Conservation (phyloP, 108 stramenopile species). For the Nitzschia inconspicua region DNA sequence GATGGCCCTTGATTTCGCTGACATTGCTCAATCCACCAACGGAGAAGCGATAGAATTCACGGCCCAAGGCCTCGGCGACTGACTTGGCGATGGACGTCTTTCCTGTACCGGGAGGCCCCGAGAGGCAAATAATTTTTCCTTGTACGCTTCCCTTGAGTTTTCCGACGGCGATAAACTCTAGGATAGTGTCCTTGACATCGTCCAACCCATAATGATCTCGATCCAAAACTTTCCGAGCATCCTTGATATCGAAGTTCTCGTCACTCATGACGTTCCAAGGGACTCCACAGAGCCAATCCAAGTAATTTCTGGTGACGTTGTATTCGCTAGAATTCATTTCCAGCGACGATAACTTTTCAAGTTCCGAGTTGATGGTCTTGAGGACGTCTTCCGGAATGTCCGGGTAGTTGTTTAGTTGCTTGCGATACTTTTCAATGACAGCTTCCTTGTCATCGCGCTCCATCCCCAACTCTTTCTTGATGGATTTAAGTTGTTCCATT, state of each 20-base stretch:
- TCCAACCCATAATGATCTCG: conserved; percentile 96
- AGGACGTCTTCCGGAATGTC: conserved; percentile 70
- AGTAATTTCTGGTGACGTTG: conserved; percentile 91
- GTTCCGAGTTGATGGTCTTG: conserved; percentile 81
- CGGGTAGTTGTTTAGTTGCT: conserved; percentile 65
- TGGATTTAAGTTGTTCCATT: conserved; percentile 96
- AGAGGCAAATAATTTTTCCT: conserved; percentile 94
- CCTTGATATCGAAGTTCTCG: conserved; percentile 87
- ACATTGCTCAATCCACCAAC: conserved; percentile 95
- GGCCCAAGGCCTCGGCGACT: conserved; percentile 88
- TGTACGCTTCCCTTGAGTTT: conserved; percentile 91
- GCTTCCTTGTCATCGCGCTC: conserved; percentile 97
- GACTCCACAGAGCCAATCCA: conserved; percentile 95
- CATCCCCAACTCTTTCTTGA: conserved; percentile 99
- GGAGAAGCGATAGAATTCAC: conserved; percentile 94
- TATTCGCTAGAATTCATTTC: conserved; percentile 97
- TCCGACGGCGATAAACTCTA: conserved; percentile 97
- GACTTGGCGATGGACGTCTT: conserved; percentile 87
- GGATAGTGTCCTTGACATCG: conserved; percentile 95
- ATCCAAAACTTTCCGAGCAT: conserved; percentile 75
- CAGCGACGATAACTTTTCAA: conserved; percentile 86
- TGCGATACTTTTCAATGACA: conserved; percentile 86
- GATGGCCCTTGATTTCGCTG: conserved; percentile 97
- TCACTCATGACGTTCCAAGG: conserved; percentile 88
- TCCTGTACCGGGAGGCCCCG: conserved; percentile 94